A percentile compares a stretch with the other conserved stretches of the same genome.
phyloP scores from a whole-genome alignment of 148 eudicot species.

The Fagopyrum homotropicum region DNA sequence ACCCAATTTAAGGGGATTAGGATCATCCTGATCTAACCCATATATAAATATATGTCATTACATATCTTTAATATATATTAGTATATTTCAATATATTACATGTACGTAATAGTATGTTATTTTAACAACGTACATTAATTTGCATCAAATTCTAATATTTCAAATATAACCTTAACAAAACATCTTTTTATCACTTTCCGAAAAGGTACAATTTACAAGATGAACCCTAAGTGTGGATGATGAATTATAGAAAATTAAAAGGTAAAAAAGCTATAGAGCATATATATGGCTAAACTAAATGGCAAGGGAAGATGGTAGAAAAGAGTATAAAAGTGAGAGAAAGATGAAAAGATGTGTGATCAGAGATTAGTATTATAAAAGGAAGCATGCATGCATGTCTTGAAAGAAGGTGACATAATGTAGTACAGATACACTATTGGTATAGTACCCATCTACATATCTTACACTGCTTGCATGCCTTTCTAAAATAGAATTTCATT shows the following conservation, averaged over 20 bases:
- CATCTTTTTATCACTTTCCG: no score
- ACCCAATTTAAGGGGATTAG: no score
- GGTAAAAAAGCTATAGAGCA: not conserved
- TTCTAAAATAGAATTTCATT: conserved; percentile 2
- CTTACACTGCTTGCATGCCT: not conserved
- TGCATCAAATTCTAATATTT: not conserved
- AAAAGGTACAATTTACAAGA: not conserved
- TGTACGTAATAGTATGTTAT: not conserved
- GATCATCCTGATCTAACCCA: not conserved
- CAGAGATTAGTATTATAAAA: not conserved
- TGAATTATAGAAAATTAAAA: not conserved
- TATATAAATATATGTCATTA: not conserved
- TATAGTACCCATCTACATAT: not conserved
- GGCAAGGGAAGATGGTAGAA: not conserved
- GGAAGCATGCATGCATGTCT: not conserved
- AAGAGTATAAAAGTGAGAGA: not conserved
- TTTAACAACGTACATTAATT: not conserved
- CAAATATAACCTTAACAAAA: not conserved
- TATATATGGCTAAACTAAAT: not conserved
- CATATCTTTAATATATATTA: not conserved
- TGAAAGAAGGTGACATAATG: conserved; percentile 11
- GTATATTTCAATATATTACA: not conserved
- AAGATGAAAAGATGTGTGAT: conserved; percentile 3
- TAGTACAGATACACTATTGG: conserved; percentile 10
- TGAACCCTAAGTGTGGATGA: not conserved